Evolutionary conservation across 495 filamentous ascomycete species (phyloP).

Genomic region (Gamarada debralockiae): DNA sequence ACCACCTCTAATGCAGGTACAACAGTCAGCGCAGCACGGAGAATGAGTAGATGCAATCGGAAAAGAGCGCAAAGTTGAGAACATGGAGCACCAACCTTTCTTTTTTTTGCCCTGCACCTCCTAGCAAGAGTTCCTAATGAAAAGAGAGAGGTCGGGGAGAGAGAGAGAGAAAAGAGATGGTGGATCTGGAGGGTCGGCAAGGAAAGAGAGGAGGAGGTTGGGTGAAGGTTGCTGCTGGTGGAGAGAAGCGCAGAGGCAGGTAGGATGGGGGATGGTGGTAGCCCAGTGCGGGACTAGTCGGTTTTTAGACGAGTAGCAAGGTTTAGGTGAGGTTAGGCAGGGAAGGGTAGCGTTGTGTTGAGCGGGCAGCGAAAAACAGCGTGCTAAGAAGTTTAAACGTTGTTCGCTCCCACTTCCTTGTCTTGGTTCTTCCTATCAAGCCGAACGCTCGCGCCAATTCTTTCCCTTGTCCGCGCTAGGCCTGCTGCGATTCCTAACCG

Average conservation of each 20-base stretch:
- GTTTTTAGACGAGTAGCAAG: not conserved
- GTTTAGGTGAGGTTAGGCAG: not conserved
- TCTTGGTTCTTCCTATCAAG: not conserved
- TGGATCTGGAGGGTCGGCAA: slow-evolving; percentile 2
- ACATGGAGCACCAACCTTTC: slow-evolving; percentile 35
- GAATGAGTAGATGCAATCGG: slow-evolving; percentile 25
- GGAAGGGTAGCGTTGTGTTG: not conserved
- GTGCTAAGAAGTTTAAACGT: not conserved
- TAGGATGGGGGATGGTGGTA: not conserved
- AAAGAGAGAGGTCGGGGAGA: slow-evolving; percentile 18
- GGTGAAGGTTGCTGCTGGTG: not conserved
- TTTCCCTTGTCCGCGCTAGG: slow-evolving; percentile 8
- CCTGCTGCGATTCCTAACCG: no score
- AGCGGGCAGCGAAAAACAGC: not conserved
- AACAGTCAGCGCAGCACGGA: slow-evolving; percentile 31
- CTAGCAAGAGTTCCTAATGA: slow-evolving; percentile 19
- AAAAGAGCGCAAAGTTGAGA: slow-evolving; percentile 25
- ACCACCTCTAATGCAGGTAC: slow-evolving; percentile 40
- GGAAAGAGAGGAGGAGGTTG: slow-evolving; percentile 2
- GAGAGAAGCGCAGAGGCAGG: slow-evolving; percentile 1
- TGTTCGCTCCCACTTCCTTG: not conserved
- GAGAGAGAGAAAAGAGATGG: slow-evolving; percentile 10
- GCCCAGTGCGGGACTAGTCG: not conserved
- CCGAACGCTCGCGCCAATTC: slow-evolving; percentile 12
- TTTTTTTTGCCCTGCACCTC: slow-evolving; percentile 29